These are phyloP conservation scores for Daldinia bambusicola DNA, from an alignment of 495 filamentous ascomycete genomes.

Conservation along the genomic window DNA sequence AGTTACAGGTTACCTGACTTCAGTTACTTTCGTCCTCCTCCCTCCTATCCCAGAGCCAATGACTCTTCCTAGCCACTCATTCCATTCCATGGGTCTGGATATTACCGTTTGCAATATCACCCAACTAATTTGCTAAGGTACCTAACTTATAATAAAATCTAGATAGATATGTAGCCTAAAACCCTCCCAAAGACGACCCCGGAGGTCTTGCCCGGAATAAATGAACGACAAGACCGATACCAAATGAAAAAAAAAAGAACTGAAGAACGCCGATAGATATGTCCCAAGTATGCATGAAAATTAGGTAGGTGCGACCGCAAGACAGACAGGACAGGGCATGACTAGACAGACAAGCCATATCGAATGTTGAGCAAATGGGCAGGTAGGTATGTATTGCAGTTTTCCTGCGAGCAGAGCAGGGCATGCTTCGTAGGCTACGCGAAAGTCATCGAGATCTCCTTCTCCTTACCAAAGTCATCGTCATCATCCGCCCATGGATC, in stretches of 20 bases:
- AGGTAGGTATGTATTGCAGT: slow-evolving; percentile 1
- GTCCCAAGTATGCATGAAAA: neutral
- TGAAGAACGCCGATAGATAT: slow-evolving; percentile 11
- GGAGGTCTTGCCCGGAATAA: neutral
- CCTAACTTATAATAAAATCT: neutral
- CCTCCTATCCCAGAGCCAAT: neutral
- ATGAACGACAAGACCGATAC: neutral
- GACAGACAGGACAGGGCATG: neutral
- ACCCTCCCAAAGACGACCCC: neutral
- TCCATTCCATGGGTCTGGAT: neutral
- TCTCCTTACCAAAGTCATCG: slow-evolving; percentile 74
- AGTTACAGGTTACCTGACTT: neutral
- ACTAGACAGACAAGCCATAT: neutral
- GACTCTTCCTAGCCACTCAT: neutral
- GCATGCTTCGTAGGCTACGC: slow-evolving; percentile 50
- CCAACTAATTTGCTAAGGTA: neutral
- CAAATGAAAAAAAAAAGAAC: neutral
- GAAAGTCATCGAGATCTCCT: slow-evolving; percentile 84
- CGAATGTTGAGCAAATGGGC: neutral
- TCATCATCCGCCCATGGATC: slow-evolving; percentile 90
- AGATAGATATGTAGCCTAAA: slow-evolving; percentile 6
- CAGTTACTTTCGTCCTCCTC: neutral
- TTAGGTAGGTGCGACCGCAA: neutral
- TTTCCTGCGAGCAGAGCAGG: neutral
- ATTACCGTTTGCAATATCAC: neutral